phyloP scores from a whole-genome alignment of 176 grass and related monocot species.

The Melocanna baccifera region DNA sequence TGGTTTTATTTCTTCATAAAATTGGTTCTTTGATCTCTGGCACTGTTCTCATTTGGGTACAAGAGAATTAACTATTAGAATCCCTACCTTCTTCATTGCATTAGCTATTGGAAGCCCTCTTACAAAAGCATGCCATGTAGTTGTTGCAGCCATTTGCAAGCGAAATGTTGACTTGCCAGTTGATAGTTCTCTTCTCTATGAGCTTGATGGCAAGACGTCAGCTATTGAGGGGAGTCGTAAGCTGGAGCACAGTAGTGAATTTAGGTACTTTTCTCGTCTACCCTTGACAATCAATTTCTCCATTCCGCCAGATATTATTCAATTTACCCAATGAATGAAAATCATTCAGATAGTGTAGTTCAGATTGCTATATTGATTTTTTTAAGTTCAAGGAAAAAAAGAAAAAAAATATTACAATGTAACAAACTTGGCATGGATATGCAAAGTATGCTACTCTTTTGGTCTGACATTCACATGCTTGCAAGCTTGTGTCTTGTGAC shows the following conservation, averaged over 20 bases:
- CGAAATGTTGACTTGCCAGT: constrained; percentile 44
- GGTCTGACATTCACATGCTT: constrained; percentile 21
- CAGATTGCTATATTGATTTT: constrained; percentile 2
- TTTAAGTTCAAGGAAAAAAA: neutral
- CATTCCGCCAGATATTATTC: neutral
- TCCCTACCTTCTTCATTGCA: constrained; percentile 71
- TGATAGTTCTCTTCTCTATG: constrained; percentile 77
- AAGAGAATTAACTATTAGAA: constrained; percentile 76
- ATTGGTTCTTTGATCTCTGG: constrained; percentile 65
- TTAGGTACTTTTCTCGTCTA: constrained; percentile 55
- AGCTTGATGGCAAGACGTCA: constrained; percentile 52
- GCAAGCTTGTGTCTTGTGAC: constrained; percentile 48
- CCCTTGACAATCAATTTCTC: neutral
- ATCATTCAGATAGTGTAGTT: neutral
- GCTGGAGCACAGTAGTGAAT: constrained; percentile 61
- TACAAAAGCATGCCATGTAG: constrained; percentile 77
- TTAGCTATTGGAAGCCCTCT: constrained; percentile 71
- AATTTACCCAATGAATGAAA: neutral
- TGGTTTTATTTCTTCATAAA: constrained; percentile 85
- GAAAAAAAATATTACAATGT: neutral
- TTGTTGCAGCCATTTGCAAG: constrained; percentile 65
- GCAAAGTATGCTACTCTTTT: constrained; percentile 20
- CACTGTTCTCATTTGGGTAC: constrained; percentile 75
- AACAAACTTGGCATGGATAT: neutral
- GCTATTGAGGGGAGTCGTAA: constrained; percentile 64